Percentiles rank a stretch among this genome's conserved stretches.
Conservation (phyloP, 2,329 filamentous ascomycete genomes). For the Neopestalotiopsis sp. region DNA sequence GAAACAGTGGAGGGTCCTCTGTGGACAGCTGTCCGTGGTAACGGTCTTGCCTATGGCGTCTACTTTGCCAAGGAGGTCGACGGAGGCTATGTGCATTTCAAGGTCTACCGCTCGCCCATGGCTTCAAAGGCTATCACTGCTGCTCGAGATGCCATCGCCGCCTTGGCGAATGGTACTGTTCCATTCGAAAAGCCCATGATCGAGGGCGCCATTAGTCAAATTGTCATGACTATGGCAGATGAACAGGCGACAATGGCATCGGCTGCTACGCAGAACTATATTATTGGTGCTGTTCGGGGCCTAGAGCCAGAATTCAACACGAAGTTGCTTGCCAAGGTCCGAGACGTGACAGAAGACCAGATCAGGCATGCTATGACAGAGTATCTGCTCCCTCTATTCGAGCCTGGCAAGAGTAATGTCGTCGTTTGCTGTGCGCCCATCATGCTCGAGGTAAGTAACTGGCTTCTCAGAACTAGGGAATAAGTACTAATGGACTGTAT, state of each 20-base stretch:
- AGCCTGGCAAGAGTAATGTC: conserved; percentile 80
- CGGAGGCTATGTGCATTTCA: conserved; percentile 80
- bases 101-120: conserved; percentile 89
- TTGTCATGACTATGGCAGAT: conserved; percentile 86
- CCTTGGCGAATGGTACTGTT: conserved; percentile 73
- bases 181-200: conserved; percentile 82
- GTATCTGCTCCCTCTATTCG: conserved; percentile 80
- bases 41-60: conserved; percentile 89
- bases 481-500: conserved; percentile 21
- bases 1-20: conserved; percentile 93
- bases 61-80: conserved; percentile 80
- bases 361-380: conserved; percentile 77
- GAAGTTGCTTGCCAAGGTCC: conserved; percentile 76
- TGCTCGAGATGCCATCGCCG: conserved; percentile 75
- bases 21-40: conserved; percentile 91
- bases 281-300: conserved; percentile 78
- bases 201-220: conserved; percentile 87
- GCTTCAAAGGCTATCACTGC: conserved; percentile 84
- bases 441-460: conserved; percentile 76
- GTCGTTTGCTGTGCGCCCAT: conserved; percentile 87
- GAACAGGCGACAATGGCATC: conserved; percentile 85
- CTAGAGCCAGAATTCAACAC: conserved; percentile 80
- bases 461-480: conserved; percentile 19
- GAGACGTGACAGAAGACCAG: conserved; percentile 76
- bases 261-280: conserved; percentile 84